Percentiles rank a stretch among this genome's conserved stretches.
phyloP scores from a whole-genome alignment of 2,329 filamentous ascomycete species.

The Bipolaris victoriae region DNA sequence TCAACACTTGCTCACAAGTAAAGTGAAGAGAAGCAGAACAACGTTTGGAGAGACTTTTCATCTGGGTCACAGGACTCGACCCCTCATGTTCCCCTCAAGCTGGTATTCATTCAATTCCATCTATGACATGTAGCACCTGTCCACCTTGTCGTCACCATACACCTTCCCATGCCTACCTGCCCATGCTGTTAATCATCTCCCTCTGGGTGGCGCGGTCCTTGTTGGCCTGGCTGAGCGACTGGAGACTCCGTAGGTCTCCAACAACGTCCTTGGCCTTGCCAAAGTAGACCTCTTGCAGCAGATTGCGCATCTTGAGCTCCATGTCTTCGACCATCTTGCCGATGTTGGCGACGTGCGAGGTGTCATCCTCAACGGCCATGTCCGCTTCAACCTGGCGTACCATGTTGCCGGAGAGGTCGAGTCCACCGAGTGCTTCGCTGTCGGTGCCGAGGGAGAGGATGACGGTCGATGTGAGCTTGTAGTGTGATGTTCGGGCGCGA shows the following conservation, averaged over 20 bases:
- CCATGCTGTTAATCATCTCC: constrained; percentile 76
- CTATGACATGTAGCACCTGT: constrained; percentile 5
- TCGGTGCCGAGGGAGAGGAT: constrained; percentile 83
- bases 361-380: constrained; percentile 85
- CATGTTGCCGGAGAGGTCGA: constrained; percentile 97
- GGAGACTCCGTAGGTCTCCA: constrained; percentile 87
- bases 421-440: constrained; percentile 72
- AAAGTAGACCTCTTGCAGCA: constrained; percentile 98
- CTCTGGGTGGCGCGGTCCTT: constrained; percentile 83
- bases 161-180: constrained; percentile 25
- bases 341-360: constrained; percentile 94
- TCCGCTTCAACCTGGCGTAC: constrained; percentile 95
- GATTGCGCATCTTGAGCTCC: constrained; percentile 98
- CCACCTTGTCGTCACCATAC: not conserved
- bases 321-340: constrained; percentile 94
- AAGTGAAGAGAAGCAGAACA: not conserved
- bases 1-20: not conserved
- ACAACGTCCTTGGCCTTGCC: constrained; percentile 99
- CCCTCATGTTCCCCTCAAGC: not conserved
- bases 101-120: constrained; percentile 7
- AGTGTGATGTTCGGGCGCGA: constrained; percentile 87
- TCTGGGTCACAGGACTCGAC: not conserved
- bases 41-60: not conserved
- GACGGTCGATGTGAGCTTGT: constrained; percentile 96
- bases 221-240: constrained; percentile 81